These are phyloP conservation scores for Phytophthora fragariaefolia DNA, from an alignment of 352 stramenopile species.

Conservation along the genomic window DNA sequence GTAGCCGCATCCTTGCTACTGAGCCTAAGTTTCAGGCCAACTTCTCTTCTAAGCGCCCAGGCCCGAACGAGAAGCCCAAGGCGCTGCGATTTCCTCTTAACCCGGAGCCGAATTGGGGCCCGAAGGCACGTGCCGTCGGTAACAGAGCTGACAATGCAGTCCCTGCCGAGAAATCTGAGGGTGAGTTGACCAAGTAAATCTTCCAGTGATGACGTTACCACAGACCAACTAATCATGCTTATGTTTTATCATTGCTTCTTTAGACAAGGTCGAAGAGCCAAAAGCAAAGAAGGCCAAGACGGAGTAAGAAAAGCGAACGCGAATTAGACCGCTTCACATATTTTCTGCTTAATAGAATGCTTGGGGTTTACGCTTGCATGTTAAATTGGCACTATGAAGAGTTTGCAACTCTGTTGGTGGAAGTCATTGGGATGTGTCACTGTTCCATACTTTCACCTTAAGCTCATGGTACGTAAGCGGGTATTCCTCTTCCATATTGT, in stretches of 20 bases:
- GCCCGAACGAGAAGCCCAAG: slow-evolving; percentile 86
- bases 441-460: slow-evolving; percentile 84
- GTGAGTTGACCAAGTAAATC: slow-evolving; percentile 14
- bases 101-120: slow-evolving; percentile 97
- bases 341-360: slow-evolving; percentile 44
- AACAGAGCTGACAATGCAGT: slow-evolving; percentile 51
- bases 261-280: slow-evolving; percentile 57
- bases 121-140: slow-evolving; percentile 90
- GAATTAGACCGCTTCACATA: slow-evolving; percentile 31
- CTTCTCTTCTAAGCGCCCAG: slow-evolving; percentile 74
- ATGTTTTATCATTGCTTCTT: slow-evolving; percentile 18
- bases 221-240: slow-evolving; percentile 20
- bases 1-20: slow-evolving; percentile 87
- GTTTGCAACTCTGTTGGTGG: neutral
- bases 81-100: slow-evolving; percentile 94
- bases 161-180: slow-evolving; percentile 29
- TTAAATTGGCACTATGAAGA: neutral
- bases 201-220: neutral
- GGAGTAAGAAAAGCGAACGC: slow-evolving; percentile 41
- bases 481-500: slow-evolving; percentile 88
- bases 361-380: slow-evolving; percentile 22
- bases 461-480: slow-evolving; percentile 88
- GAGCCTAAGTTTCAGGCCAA: slow-evolving; percentile 88
- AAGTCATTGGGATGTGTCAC: slow-evolving; percentile 40
- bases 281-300: slow-evolving; percentile 86